These are phyloP conservation scores for Calocybe cyanea DNA, from an alignment of 768 basidiomycete species.

Conservation along the genomic window DNA sequence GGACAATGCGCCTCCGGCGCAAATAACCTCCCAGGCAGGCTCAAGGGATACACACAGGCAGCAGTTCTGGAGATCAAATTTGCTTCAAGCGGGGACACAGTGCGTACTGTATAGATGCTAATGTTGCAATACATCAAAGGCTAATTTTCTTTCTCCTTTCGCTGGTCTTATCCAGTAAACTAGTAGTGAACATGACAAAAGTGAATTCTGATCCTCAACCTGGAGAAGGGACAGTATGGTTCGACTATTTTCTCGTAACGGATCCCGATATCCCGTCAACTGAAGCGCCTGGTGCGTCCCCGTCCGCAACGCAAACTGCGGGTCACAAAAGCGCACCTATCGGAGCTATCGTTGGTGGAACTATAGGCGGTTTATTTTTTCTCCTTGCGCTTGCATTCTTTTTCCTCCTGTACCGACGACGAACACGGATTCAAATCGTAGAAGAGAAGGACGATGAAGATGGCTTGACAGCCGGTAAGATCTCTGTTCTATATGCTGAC, in stretches of 20 bases:
- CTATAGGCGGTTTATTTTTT: slow-evolving; percentile 23
- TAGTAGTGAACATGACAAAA: slow-evolving; percentile 32
- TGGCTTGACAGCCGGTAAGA: neutral
- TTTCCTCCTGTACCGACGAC: slow-evolving; percentile 20
- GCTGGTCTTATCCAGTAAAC: slow-evolving; percentile 21
- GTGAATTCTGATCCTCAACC: slow-evolving; percentile 21
- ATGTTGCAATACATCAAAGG: neutral
- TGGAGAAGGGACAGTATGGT: slow-evolving; percentile 38
- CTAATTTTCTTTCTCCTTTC: neutral
- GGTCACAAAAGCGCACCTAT: slow-evolving; percentile 9
- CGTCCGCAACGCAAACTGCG: slow-evolving; percentile 5
- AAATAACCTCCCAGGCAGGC: slow-evolving; percentile 24
- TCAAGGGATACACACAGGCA: slow-evolving; percentile 26
- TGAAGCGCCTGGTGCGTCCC: slow-evolving; percentile 2
- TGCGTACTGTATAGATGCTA: slow-evolving; percentile 16
- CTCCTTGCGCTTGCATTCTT: slow-evolving; percentile 15
- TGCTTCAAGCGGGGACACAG: slow-evolving; percentile 25
- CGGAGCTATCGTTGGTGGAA: slow-evolving; percentile 28
- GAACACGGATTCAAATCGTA: slow-evolving; percentile 3
- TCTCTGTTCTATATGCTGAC: neutral
- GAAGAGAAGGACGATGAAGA: neutral
- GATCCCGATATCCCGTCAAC: slow-evolving; percentile 21
- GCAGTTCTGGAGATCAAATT: slow-evolving; percentile 32
- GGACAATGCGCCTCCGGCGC: slow-evolving; percentile 23
- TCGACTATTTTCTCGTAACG: slow-evolving; percentile 34